Evolutionary conservation across 2,329 filamentous ascomycete genomes (phyloP).

Genomic region (Taxawa tesnikishii): DNA sequence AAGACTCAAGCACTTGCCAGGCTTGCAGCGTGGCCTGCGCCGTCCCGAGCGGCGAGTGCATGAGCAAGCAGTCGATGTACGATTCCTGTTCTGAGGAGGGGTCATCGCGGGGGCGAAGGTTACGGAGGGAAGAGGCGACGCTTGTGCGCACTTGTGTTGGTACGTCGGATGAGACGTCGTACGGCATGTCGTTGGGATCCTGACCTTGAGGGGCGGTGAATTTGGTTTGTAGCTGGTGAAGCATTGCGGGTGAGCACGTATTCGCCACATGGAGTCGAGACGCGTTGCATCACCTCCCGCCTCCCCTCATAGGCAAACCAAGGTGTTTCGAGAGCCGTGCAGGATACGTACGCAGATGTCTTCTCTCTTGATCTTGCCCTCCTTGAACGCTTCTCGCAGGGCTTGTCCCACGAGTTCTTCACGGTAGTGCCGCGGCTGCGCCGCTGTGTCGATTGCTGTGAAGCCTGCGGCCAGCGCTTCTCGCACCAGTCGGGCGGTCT

Average conservation of each 20-base stretch:
- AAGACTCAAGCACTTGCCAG: slow-evolving; percentile 54
- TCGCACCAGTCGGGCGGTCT: slow-evolving; percentile 55
- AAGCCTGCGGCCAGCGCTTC: slow-evolving; percentile 58
- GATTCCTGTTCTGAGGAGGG: slow-evolving; percentile 26
- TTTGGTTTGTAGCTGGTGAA: slow-evolving; percentile 82
- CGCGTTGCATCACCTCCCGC: too few relatives aligned
- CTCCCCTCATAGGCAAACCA: too few relatives aligned
- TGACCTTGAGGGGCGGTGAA: slow-evolving; percentile 57
- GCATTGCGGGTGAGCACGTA: too few relatives aligned
- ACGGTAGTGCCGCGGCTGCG: slow-evolving; percentile 72
- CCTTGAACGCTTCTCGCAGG: too few relatives aligned
- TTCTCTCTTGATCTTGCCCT: too few relatives aligned
- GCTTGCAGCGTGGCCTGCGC: slow-evolving; percentile 45
- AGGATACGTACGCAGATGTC: too few relatives aligned
- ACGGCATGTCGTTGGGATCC: slow-evolving; percentile 47
- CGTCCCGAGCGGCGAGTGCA: slow-evolving; percentile 44
- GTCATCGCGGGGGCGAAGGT: slow-evolving; percentile 37
- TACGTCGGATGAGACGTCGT: slow-evolving; percentile 45
- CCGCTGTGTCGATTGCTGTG: slow-evolving; percentile 63
- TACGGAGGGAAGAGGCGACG: slow-evolving; percentile 51
- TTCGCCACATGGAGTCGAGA: too few relatives aligned
- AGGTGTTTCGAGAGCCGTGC: too few relatives aligned
- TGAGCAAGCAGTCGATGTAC: slow-evolving; percentile 47
- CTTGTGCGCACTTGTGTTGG: slow-evolving; percentile 55
- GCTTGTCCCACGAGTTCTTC: too few relatives aligned